Conservation (phyloP, 768 basidiomycete species). For the Tremella mesenterica region DNA sequence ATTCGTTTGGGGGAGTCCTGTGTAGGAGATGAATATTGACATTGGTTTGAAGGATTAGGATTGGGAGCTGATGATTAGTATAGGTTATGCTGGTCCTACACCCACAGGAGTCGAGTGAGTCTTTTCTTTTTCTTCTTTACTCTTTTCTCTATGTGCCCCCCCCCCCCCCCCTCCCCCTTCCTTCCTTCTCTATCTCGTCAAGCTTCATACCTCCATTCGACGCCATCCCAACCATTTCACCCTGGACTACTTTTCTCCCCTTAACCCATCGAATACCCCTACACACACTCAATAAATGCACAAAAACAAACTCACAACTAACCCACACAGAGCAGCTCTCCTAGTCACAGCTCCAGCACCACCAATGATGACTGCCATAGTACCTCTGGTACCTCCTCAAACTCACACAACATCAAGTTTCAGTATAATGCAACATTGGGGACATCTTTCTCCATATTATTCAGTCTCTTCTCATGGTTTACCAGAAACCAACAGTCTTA, state of each 20-base stretch:
- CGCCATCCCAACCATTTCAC: too few relatives aligned
- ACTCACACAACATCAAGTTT: slow-evolving; percentile 15
- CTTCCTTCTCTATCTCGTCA: too few relatives aligned
- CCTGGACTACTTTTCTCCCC: too few relatives aligned
- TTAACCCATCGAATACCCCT: too few relatives aligned
- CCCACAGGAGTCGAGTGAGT: slow-evolving; percentile 41
- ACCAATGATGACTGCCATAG: slow-evolving; percentile 29
- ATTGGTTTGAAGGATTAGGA: too few relatives aligned
- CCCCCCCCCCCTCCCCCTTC: too few relatives aligned
- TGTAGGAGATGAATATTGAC: too few relatives aligned
- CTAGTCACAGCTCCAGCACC: slow-evolving; percentile 33
- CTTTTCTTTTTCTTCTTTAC: too few relatives aligned
- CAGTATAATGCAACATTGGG: slow-evolving; percentile 42
- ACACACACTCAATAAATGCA: background rate
- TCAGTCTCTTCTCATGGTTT: slow-evolving; percentile 40
- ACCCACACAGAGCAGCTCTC: slow-evolving; percentile 26
- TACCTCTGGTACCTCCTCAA: slow-evolving; percentile 31
- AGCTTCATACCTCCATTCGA: too few relatives aligned
- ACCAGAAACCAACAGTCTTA: slow-evolving; percentile 26
- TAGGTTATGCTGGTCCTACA: slow-evolving; percentile 43
- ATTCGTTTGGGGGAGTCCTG: too few relatives aligned
- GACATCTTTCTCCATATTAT: slow-evolving; percentile 41
- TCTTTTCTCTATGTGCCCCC: too few relatives aligned
- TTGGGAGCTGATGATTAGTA: slow-evolving; percentile 15
- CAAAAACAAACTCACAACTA: background rate